phyloP scores from a whole-genome alignment of 768 basidiomycete species.

The Auriscalpium microsporum region DNA sequence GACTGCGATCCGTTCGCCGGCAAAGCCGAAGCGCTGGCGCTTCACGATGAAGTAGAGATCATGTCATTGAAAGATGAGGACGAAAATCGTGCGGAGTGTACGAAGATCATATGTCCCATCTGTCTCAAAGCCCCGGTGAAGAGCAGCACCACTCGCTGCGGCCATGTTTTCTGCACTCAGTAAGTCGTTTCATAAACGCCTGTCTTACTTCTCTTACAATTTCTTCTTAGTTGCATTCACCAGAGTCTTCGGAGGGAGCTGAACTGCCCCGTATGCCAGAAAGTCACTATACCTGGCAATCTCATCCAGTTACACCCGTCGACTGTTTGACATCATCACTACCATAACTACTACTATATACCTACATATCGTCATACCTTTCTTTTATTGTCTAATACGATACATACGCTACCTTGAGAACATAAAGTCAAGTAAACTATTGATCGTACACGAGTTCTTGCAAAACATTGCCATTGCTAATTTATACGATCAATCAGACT shows the following conservation, averaged over 20 bases:
- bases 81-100: background rate
- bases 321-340: background rate
- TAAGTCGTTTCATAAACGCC: conserved; percentile 12
- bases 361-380: background rate
- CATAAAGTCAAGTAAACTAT: conserved; percentile 47
- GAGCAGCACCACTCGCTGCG: conserved; percentile 23
- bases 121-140: conserved; percentile 20
- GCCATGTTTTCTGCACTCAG: conserved; percentile 27
- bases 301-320: background rate
- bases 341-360: background rate
- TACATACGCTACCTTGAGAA: conserved; percentile 40
- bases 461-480: no score
- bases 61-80: background rate
- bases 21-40: background rate
- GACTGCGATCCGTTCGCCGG: background rate
- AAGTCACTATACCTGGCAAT: background rate
- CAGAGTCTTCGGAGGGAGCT: background rate
- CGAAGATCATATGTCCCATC: conserved; percentile 20
- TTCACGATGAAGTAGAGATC: background rate
- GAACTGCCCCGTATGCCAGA: background rate
- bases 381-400: conserved; percentile 36
- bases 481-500: no score
- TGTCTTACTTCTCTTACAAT: background rate
- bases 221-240: background rate
- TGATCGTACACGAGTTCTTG: no score